A percentile compares a stretch with the other conserved stretches of the same genome.
phyloP scores from a whole-genome alignment of 2,329 filamentous ascomycete species.

The Pyrenophora seminiperda region DNA sequence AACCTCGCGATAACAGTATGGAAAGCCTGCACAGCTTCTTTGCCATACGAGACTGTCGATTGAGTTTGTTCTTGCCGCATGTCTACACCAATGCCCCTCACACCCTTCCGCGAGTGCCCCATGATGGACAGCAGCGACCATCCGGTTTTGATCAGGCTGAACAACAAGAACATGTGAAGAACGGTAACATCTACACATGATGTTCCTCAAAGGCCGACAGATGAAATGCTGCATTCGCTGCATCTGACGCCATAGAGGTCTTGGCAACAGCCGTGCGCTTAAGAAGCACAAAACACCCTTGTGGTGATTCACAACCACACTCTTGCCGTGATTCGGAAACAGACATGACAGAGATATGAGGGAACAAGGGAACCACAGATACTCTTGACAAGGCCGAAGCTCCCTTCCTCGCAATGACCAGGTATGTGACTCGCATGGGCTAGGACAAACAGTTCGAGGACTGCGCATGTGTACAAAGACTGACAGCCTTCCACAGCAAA shows the following conservation, averaged over 20 bases:
- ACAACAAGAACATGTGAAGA: neutral
- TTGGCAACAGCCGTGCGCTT: neutral
- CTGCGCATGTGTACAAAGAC: neutral
- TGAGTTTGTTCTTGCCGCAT: neutral
- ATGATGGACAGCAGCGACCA: neutral
- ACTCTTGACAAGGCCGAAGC: neutral
- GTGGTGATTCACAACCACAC: neutral
- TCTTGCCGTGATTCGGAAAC: neutral
- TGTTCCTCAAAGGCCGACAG: neutral
- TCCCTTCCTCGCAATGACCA: neutral
- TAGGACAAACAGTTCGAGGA: neutral
- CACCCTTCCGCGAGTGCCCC: neutral
- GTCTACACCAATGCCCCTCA: neutral
- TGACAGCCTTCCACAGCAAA: neutral
- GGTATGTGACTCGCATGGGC: neutral
- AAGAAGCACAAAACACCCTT: neutral
- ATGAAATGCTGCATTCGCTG: neutral
- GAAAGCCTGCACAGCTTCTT: neutral
- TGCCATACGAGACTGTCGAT: neutral
- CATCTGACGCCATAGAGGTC: neutral
- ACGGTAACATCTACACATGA: neutral
- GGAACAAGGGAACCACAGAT: neutral
- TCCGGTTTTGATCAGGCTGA: neutral
- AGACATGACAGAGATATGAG: neutral
- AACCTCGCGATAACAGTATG: neutral